Evolutionary conservation across 305 asterid species (phyloP), one percentile per base, ranked within the genome.

Genomic region (Rubia balearica): DNA sequence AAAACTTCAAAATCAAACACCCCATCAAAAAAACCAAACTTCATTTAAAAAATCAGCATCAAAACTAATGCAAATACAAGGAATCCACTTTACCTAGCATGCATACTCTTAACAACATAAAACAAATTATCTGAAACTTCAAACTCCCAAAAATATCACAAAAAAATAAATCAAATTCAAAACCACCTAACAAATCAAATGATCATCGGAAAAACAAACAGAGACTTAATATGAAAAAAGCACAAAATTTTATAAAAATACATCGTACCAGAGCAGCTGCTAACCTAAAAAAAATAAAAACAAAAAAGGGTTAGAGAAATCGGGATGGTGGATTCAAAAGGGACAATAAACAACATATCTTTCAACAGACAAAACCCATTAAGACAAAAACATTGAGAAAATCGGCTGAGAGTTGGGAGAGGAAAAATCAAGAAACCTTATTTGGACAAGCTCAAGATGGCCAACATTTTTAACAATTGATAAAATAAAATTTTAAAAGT

Each of bases 261-360:
- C 85, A 86, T 85, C 89, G 84, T 76, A 86, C 86, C 87, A 77
- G 69, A 68, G 55, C 53, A 41, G 30, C 69, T 42, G 55, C 45
- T 3, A 40, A 41, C 22, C 69, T 6, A 77, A 56, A 76, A 70
- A 55, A 70, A 0, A 68, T 0, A 73, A 74, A 84, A 68, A 53
- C 76, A 49, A 38, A 71, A 74, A 64, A 71, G 57, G 84, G 83
- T 83, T 84, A 86, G 81, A 65, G n/a, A 30, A 41, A 9, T 71
- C 59, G 59, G 36, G 68, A 17, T 70, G 55, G 10, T 46, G 70
- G 73, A 79, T 45, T 70, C 48, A 75, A 76, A 78, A 51, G 10
- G 76, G 71, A 53, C 70, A 80, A 87, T 80, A 79, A 81, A 74
- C n/a, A 71, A 67, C 79, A 80, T 89, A 89, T 87, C 91, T 77